A percentile compares a stretch with the other conserved stretches of the same genome.
Evolutionary conservation across 768 basidiomycete species (phyloP).

Genomic region (Tulasnella sp.): DNA sequence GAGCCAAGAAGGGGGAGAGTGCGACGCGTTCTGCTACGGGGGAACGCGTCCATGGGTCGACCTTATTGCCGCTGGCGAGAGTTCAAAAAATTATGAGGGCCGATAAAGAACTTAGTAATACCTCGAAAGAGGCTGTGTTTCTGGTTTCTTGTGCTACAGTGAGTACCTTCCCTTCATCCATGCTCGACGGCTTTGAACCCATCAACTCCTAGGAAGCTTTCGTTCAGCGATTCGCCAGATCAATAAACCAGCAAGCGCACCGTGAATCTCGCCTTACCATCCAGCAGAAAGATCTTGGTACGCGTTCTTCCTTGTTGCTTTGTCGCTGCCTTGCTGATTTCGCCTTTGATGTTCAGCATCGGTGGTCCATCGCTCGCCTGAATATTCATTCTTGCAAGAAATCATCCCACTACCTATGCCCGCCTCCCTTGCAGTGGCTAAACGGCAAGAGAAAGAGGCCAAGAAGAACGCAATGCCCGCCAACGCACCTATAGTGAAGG

Average conservation of each 20-base stretch:
- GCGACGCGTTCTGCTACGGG: not conserved
- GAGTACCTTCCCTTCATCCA: not conserved
- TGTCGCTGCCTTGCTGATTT: not conserved
- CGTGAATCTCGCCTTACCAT: conserved; percentile 27
- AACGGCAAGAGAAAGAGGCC: conserved; percentile 8
- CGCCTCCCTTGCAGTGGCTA: conserved; percentile 9
- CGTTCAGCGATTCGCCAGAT: conserved; percentile 27
- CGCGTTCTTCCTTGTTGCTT: not conserved
- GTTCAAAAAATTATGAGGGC: conserved; percentile 28
- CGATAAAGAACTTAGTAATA: conserved; percentile 27
- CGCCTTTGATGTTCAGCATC: not conserved
- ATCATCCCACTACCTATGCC: conserved; percentile 17
- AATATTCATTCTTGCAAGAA: conserved; percentile 16
- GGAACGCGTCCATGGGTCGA: conserved; percentile 23
- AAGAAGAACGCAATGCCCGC: not conserved
- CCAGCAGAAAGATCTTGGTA: conserved; percentile 27
- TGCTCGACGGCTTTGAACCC: not conserved
- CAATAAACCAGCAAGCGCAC: conserved; percentile 26
- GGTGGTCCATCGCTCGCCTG: no score
- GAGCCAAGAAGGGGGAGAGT: not conserved
- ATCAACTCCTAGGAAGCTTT: conserved; percentile 26
- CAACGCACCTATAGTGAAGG: no score
- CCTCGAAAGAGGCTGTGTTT: conserved; percentile 27
- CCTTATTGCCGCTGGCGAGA: conserved; percentile 26
- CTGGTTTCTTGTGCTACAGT: conserved; percentile 28